Percentiles rank a stretch among this genome's conserved stretches.
phyloP scores from a whole-genome alignment of 441 rosid genomes.

The Gossypium gossypioides region DNA sequence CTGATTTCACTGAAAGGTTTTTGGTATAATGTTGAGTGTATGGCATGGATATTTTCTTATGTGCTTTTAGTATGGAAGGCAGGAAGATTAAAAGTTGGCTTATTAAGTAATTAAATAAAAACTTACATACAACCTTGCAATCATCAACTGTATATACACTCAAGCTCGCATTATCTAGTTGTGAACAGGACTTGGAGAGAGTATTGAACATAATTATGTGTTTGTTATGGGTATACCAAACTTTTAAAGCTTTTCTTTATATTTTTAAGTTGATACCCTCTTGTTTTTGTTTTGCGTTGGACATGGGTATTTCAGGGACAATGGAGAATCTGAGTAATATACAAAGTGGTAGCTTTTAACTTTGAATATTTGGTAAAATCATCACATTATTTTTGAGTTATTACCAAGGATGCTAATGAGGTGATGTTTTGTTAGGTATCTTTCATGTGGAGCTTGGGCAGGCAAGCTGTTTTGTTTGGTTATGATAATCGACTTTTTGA shows the following conservation, averaged over 20 bases:
- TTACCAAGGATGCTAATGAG: not conserved
- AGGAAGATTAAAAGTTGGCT: not conserved
- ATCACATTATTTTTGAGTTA: not conserved
- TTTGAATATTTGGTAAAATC: not conserved
- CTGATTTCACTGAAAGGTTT: not conserved
- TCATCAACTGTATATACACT: not conserved
- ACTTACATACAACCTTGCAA: not conserved
- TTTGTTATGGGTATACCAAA: not conserved
- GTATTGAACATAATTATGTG: not conserved
- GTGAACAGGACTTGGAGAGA: not conserved
- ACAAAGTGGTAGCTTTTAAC: not conserved
- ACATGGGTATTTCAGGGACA: not conserved
- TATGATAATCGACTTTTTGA: conserved; percentile 78
- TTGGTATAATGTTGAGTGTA: not conserved
- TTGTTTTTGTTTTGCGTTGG: not conserved
- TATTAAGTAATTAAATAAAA: not conserved
- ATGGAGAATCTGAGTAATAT: not conserved
- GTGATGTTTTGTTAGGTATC: conserved; percentile 41
- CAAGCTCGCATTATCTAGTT: not conserved
- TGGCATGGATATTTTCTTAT: not conserved
- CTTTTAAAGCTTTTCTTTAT: not conserved
- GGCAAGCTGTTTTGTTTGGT: conserved; percentile 87
- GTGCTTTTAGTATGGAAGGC: not conserved
- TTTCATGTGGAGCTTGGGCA: conserved; percentile 90
- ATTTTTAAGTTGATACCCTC: not conserved